These are phyloP conservation scores for Globisporangium okanoganense DNA, from an alignment of 352 stramenopile species.

Conservation along the genomic window DNA sequence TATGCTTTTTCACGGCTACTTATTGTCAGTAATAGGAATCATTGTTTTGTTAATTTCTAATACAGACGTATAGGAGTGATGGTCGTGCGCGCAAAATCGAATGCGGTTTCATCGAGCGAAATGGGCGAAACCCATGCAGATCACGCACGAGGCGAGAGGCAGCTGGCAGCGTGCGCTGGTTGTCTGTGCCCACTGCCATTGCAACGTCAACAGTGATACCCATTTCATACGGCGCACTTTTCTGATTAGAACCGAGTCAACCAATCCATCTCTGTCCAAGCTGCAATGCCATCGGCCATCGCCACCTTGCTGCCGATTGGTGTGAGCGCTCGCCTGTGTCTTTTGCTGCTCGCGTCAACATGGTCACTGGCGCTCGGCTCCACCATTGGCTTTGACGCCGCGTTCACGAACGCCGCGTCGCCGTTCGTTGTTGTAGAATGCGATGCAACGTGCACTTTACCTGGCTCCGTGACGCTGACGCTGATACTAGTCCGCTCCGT, in stretches of 20 bases:
- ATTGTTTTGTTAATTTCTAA: not conserved
- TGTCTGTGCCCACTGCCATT: not conserved
- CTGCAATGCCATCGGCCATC: not conserved
- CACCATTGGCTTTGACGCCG: conserved; percentile 27
- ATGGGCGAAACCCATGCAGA: not conserved
- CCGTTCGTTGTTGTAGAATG: conserved; percentile 33
- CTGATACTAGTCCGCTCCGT: conserved; percentile 31
- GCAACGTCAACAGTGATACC: not conserved
- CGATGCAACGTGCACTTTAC: conserved; percentile 31
- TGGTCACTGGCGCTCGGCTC: conserved; percentile 6
- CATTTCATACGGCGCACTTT: not conserved
- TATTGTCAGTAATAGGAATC: too few species aligned
- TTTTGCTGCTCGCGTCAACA: not conserved
- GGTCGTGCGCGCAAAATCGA: not conserved
- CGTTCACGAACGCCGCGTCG: conserved; percentile 22
- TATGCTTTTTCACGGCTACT: too few species aligned
- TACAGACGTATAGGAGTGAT: not conserved
- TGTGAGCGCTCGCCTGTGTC: not conserved
- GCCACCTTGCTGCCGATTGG: not conserved
- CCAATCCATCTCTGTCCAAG: not conserved
- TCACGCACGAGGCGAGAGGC: not conserved
- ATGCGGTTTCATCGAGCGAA: not conserved
- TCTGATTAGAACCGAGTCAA: not conserved
- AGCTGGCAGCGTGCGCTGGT: not conserved
- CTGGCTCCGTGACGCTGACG: conserved; percentile 25